phyloP scores from a whole-genome alignment of 768 basidiomycete species.

The Podaxis sp. region DNA sequence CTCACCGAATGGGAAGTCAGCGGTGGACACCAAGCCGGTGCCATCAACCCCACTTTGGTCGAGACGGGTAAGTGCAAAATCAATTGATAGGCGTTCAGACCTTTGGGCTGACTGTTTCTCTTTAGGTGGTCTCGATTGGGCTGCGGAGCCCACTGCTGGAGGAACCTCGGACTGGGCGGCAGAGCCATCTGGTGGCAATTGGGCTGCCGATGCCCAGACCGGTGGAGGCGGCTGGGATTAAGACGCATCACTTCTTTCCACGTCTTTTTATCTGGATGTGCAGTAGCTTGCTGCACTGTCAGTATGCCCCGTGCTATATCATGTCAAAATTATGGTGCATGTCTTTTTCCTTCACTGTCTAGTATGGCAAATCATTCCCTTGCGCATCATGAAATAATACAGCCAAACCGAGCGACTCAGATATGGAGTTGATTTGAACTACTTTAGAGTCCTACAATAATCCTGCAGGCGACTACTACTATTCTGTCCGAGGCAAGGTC shows the following conservation, averaged over 20 bases:
- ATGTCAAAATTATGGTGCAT: conserved; percentile 26
- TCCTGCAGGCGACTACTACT: neutral
- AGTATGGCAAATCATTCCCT: conserved; percentile 5
- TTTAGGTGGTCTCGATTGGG: conserved; percentile 78
- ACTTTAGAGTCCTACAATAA: neutral
- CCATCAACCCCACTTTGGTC: conserved; percentile 75
- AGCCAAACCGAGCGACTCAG: neutral
- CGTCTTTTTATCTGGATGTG: conserved; percentile 13
- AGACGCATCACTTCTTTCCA: neutral
- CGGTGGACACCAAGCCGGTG: conserved; percentile 61
- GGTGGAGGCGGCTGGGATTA: conserved; percentile 37
- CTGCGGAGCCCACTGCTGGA: conserved; percentile 52
- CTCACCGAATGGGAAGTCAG: conserved; percentile 71
- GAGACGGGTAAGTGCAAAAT: conserved; percentile 47
- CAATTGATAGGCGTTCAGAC: neutral
- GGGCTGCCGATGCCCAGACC: conserved; percentile 33
- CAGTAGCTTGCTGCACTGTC: conserved; percentile 15
- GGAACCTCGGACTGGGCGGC: conserved; percentile 81
- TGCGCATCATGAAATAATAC: neutral
- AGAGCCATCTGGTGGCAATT: conserved; percentile 54
- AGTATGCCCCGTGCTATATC: conserved; percentile 13
- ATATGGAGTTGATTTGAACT: neutral
- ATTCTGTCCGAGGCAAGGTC: neutral
- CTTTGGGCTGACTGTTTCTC: conserved; percentile 6
- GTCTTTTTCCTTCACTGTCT: conserved; percentile 5